These are phyloP conservation scores for Trichoderma semiorbis DNA, from an alignment of 2,329 filamentous ascomycete genomes.

Conservation along the genomic window DNA sequence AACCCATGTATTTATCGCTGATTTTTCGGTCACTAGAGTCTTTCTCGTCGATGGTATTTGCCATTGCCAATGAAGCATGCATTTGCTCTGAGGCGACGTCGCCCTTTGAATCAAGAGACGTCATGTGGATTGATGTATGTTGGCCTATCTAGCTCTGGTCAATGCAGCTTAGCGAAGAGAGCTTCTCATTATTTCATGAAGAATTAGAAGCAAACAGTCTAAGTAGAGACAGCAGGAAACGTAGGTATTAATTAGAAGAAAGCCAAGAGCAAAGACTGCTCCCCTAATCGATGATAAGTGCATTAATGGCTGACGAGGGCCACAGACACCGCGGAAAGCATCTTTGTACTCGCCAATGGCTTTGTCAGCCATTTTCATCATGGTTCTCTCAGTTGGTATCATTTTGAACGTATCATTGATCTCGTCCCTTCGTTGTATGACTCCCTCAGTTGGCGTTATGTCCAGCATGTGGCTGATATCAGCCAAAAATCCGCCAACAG, in stretches of 20 bases:
- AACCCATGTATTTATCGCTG: background rate
- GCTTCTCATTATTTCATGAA: background rate
- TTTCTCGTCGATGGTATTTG: background rate
- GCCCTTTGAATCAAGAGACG: background rate
- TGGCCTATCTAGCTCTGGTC: background rate
- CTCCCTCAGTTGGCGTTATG: background rate
- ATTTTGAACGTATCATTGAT: background rate
- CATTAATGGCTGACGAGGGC: background rate
- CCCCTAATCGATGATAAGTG: background rate
- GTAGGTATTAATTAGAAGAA: background rate
- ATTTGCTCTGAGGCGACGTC: background rate
- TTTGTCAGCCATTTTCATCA: background rate
- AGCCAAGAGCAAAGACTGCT: background rate
- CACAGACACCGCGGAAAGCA: background rate
- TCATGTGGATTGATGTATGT: background rate
- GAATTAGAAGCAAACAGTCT: background rate
- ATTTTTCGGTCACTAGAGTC: background rate
- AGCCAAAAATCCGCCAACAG: background rate
- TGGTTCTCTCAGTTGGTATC: background rate
- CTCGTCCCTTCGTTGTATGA: background rate
- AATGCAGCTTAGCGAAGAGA: background rate
- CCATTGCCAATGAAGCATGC: background rate
- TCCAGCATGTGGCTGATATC: background rate
- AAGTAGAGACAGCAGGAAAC: background rate
- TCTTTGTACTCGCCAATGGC: background rate